A percentile compares a stretch with the other conserved stretches of the same genome.
Evolutionary conservation across 2,329 filamentous ascomycete genomes (phyloP).

Genomic region (Emmonsiellopsis sp.): DNA sequence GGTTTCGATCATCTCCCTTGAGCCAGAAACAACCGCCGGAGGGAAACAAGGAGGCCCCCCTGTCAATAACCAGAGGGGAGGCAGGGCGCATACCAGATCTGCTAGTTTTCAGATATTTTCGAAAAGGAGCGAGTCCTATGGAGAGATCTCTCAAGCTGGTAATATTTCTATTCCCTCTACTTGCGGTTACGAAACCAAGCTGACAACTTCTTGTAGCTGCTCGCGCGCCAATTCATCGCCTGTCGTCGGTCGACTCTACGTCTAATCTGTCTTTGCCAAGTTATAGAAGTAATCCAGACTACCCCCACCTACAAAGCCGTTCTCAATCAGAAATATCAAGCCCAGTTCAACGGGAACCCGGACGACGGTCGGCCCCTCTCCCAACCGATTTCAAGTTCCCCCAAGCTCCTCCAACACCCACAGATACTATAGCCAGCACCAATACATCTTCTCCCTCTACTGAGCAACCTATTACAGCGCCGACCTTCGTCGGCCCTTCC

Average conservation of each 20-base stretch:
- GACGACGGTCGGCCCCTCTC: slow-evolving; percentile 23
- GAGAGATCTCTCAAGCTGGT: slow-evolving; percentile 32
- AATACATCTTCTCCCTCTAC: slow-evolving; percentile 19
- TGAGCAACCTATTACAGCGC: slow-evolving; percentile 19
- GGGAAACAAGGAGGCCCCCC: slow-evolving; percentile 23
- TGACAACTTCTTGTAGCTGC: slow-evolving; percentile 15
- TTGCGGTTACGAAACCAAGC: background rate
- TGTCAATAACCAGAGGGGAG: slow-evolving; percentile 38
- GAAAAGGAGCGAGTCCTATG: slow-evolving; percentile 34
- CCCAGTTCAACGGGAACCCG: slow-evolving; percentile 5
- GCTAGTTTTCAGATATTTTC: slow-evolving; percentile 70
- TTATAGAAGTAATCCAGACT: slow-evolving; percentile 25
- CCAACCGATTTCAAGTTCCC: slow-evolving; percentile 50
- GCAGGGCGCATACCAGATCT: slow-evolving; percentile 62
- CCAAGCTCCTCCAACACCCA: slow-evolving; percentile 27
- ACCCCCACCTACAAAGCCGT: slow-evolving; percentile 6
- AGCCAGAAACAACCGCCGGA: slow-evolving; percentile 34
- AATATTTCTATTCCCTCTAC: slow-evolving; percentile 7
- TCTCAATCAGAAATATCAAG: slow-evolving; percentile 19
- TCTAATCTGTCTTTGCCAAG: slow-evolving; percentile 19
- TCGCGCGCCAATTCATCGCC: slow-evolving; percentile 25
- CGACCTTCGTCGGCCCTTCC: slow-evolving; percentile 5
- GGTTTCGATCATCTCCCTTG: slow-evolving; percentile 73
- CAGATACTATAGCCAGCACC: slow-evolving; percentile 18
- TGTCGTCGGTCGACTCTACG: slow-evolving; percentile 22